Percentiles rank a stretch among this genome's conserved stretches.
phyloP scores from a whole-genome alignment of 306 rosid genomes.

The Cucurbita argyrosperma region DNA sequence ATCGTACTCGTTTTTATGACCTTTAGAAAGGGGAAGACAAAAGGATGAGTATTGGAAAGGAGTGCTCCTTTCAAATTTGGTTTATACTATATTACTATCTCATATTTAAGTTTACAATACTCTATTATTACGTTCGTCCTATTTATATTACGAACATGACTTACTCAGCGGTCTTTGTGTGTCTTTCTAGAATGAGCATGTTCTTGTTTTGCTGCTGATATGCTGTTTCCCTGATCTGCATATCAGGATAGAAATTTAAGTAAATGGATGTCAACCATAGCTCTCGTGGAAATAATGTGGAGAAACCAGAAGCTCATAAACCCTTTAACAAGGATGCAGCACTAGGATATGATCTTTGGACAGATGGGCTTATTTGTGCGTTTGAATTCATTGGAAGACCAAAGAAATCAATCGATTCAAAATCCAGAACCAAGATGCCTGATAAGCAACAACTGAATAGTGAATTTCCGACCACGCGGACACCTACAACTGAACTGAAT shows the following conservation, averaged over 20 bases:
- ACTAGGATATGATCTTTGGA: constrained; percentile 59
- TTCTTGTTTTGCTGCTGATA: neutral
- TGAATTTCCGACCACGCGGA: constrained; percentile 13
- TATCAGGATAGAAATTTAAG: constrained; percentile 23
- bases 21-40: neutral
- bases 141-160: neutral
- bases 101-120: neutral
- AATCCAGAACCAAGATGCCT: constrained; percentile 17
- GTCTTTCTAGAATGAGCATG: too few relatives aligned
- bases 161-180: neutral
- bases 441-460: constrained; percentile 19
- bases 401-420: constrained; percentile 22
- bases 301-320: constrained; percentile 30
- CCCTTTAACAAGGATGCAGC: constrained; percentile 21
- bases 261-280: constrained; percentile 13
- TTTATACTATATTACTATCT: neutral
- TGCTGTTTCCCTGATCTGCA: constrained; percentile 1
- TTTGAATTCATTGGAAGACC: constrained; percentile 50
- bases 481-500: constrained; percentile 21
- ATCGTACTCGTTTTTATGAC: too few relatives aligned
- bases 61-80: neutral
- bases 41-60: neutral
- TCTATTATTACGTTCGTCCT: neutral
- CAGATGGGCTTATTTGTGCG: constrained; percentile 79
- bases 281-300: constrained; percentile 15